Evolutionary conservation across 306 rosid genomes (phyloP), one percentile per base, ranked within the genome.

Genomic region (Fragaria vesca): DNA sequence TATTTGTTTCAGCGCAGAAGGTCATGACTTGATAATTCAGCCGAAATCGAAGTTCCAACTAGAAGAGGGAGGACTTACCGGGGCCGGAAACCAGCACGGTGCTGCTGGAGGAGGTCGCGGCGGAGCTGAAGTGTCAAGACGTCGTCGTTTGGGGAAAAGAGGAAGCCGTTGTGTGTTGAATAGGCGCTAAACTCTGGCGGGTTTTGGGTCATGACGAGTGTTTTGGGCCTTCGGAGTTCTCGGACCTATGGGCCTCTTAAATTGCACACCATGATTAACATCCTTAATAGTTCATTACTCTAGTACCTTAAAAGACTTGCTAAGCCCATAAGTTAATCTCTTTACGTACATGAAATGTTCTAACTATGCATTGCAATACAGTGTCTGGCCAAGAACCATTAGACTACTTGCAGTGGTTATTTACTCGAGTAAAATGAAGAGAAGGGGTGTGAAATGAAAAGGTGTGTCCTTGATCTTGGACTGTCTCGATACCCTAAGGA

Each of bases 91-190:
- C 2, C 32, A 2, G 26, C 46, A 5, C 12, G 50, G 45, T 45
- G 58, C 2, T 28, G 71, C 71, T 11, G 58, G 48, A 40, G 28
- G 26, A 5, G 45, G 57, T 11, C 3, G 20, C 1, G 28, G 77
- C 55, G 42, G 77, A 58, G 57, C 55, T 43, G 38, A 30, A 57
- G 40, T 26, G 69, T 45, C n/a, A 30, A 57, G 26, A 42, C 77
- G 68, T 34, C 26, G 78, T 60, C 78, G 69, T 74, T 43, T 2
- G 26, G 42, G 0, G 6, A 34, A 34, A 34, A 34, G 70, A 34
- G 70, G 46, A 36, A 66, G 70, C 70, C 45, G 70, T 65, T 62
- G n/a, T 15, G 13, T n/a, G 5, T 8, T 28, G 67, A 28, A 62
- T 12, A 30, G 10, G n/a, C 69, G n/a, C 43, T 63, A 30, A 63